Conservation (phyloP, 768 basidiomycete species). For the Phlebiopsis flavidoalba region DNA sequence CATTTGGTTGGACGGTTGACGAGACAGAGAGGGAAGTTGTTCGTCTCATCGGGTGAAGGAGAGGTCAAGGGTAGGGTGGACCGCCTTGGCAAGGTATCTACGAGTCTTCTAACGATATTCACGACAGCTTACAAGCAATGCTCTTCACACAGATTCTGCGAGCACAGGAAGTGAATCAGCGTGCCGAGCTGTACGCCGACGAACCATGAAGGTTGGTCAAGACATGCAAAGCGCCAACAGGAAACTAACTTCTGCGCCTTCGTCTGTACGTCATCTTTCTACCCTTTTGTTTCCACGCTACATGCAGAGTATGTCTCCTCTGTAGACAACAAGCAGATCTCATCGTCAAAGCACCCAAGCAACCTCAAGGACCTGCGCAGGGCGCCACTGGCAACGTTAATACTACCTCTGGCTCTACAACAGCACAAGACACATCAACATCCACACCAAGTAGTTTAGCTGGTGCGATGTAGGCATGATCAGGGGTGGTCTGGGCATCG, state of each 20-base stretch:
- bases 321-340: constrained; percentile 77
- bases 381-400: background rate
- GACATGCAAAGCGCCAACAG: constrained; percentile 71
- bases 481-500: background rate
- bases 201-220: constrained; percentile 66
- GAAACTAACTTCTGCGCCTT: constrained; percentile 79
- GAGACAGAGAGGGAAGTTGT: constrained; percentile 68
- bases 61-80: constrained; percentile 82
- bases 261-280: constrained; percentile 50
- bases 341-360: constrained; percentile 42
- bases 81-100: constrained; percentile 75
- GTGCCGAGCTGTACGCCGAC: constrained; percentile 71
- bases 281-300: background rate
- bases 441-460: background rate
- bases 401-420: no score
- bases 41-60: constrained; percentile 67
- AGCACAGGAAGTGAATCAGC: constrained; percentile 74
- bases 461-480: background rate
- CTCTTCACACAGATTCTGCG: constrained; percentile 56
- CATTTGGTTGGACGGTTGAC: constrained; percentile 78
- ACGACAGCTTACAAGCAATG: background rate
- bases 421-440: background rate
- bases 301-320: background rate
- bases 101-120: background rate
- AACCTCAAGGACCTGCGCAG: background rate